Base-by-base conservation (phyloP, 2,329 filamentous ascomycete genomes). In the Elsinoe arachidis region DNA sequence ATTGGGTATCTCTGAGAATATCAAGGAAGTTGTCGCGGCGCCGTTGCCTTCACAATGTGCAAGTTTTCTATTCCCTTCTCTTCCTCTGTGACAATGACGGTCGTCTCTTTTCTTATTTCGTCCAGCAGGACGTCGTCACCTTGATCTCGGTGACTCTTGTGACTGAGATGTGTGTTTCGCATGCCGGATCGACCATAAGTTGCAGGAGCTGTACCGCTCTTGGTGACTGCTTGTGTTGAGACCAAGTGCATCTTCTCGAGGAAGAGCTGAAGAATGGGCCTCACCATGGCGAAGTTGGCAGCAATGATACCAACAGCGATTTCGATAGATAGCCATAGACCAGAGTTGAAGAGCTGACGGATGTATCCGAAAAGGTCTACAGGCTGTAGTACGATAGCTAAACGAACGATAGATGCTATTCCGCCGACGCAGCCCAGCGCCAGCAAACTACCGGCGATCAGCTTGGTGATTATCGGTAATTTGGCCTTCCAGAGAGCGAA, bases 281-380 rank as follows among this genome's bases (percentile, higher is more conserved):
- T 65, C 10, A 71, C 60, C 4, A 69, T 67, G 2, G 67, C 65
- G 5, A 69, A 58, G 12, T 65, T 68, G 4, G 68, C 65, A n/a
- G 70, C 69, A 14, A 64, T 63, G n/a, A 71, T 67, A 17, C 68
- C 68, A 3, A 72, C 61, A n/a, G 68, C 69, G 21, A 64, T 64
- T 59, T 73, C 70, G 30, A 67, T 59, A 39, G 64, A 64, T 11
- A 65, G 66, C 64, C 66, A 68, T 11, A 69, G 63, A 26, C 63
- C 65, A 3, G 39, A 33, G 12, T 41, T 30, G 15, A 70, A 61
- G 35, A 64, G 61, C 30, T 64, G 60, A 10, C 63, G 60, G 2
- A 61, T 63, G 47, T 61, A 61, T 58, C 66, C 64, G 58, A 65
- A 65, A 14, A 66, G 55, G 23, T 56, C 54, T 10, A 44, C 54